These are phyloP conservation scores for Pholiota adiposa DNA, from an alignment of 1,284 basidiomycete genomes.

Conservation along the genomic window DNA sequence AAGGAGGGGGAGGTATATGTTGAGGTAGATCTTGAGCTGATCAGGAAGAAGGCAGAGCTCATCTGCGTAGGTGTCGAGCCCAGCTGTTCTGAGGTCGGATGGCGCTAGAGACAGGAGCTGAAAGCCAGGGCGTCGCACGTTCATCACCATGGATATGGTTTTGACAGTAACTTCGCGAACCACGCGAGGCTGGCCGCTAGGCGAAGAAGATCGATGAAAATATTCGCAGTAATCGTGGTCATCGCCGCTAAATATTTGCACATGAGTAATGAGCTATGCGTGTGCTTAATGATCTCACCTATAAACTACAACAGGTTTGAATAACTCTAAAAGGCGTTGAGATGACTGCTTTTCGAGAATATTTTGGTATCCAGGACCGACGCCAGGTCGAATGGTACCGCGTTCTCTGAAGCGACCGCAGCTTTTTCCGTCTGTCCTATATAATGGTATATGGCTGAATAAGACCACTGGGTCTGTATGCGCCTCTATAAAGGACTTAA, in stretches of 20 bases:
- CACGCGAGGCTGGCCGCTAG: slow-evolving; percentile 23
- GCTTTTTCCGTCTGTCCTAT: slow-evolving; percentile 64
- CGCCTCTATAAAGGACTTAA: slow-evolving; percentile 10
- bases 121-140: slow-evolving; percentile 80
- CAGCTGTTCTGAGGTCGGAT: slow-evolving; percentile 27
- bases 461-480: slow-evolving; percentile 51
- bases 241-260: slow-evolving; percentile 66
- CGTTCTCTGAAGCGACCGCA: slow-evolving; percentile 83
- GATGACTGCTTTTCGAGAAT: slow-evolving; percentile 76
- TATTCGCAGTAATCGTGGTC: slow-evolving; percentile 92
- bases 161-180: slow-evolving; percentile 80
- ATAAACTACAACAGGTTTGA: slow-evolving; percentile 73
- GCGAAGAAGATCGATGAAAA: slow-evolving; percentile 47
- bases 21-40: slow-evolving; percentile 67
- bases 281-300: slow-evolving; percentile 52
- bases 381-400: slow-evolving; percentile 75
- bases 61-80: slow-evolving; percentile 47
- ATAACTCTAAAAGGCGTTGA: slow-evolving; percentile 64
- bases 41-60: slow-evolving; percentile 75
- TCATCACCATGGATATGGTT: slow-evolving; percentile 82
- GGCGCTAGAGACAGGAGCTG: slow-evolving; percentile 80
- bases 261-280: background rate
- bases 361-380: slow-evolving; percentile 87
- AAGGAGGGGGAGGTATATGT: slow-evolving; percentile 56
- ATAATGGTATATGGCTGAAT: slow-evolving; percentile 86